Base-by-base conservation (phyloP, 75 land plant genomes). In the Azolla pinnata region DNA sequence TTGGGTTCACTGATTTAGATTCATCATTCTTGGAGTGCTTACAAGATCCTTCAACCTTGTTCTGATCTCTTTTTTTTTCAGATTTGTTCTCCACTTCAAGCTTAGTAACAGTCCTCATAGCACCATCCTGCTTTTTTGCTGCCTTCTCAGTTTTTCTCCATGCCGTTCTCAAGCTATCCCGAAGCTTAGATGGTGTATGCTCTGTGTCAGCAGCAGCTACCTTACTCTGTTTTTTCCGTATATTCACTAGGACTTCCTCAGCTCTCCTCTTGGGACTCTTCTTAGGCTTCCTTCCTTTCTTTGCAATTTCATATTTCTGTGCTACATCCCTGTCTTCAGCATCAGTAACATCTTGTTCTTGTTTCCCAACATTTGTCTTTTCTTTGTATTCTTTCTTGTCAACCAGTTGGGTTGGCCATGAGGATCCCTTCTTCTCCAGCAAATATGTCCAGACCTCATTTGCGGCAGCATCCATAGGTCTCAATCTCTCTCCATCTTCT, bases 211-310 rank as follows among this genome's bases (percentile, higher is more conserved):
- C 31, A 32, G 17, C 21, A 19, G 30, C 52, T 30, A 44, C 52
- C 27, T 60, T 58, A 27, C 40, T 86, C 67, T 86, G 86, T 35
- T 54, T 68, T 42, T 86, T 83, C 62, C 61, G 60, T 63, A 69
- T 80, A 59, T 73, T 52, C 45, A 38, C 68, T 38, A 80, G 57
- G 49, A 75, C 81, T 38, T 63, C 62, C 53, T 83, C 90, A 69
- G 83, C 76, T 54, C 60, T 60, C 34, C 90, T 67, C 67, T 83
- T 83, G 32, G 64, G 77, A 20, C 67, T 83, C 61, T 70, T 67
- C 64, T 80, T 80, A 17, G 30, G 30, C 38, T 29, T 35, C 17
- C 55, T 79, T 59, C 19, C 47, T 49, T 81, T 74, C 2, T 42
- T 28, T 3, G 80, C 57, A 0, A 74, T 56, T 53, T 77, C 67